A percentile compares a stretch with the other conserved stretches of the same genome.
These are phyloP conservation scores for Sporisorium scitamineum DNA, from an alignment of 1,284 basidiomycete species.

Conservation along the genomic window DNA sequence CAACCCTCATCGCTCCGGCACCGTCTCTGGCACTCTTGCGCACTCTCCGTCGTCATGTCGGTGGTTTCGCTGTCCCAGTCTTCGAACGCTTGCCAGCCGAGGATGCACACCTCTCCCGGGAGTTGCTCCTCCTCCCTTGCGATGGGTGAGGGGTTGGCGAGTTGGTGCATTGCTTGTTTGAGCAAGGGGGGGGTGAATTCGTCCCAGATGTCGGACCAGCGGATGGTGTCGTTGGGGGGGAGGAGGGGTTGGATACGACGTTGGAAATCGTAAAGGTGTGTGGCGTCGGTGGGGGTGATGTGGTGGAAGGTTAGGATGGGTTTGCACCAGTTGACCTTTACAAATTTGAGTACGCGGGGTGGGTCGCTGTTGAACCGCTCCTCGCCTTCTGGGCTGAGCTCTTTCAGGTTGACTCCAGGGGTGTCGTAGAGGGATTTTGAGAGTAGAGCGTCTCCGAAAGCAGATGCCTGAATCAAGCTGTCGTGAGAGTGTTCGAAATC, in stretches of 20 bases:
- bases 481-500: slow-evolving; percentile 39
- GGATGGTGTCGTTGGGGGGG: slow-evolving; percentile 1
- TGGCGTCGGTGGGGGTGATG: slow-evolving; percentile 30
- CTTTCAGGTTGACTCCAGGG: slow-evolving; percentile 4
- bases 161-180: slow-evolving; percentile 4
- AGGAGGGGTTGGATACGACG: slow-evolving; percentile 26
- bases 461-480: slow-evolving; percentile 18
- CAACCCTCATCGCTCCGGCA: slow-evolving; percentile 17
- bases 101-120: slow-evolving; percentile 22
- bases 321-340: slow-evolving; percentile 26
- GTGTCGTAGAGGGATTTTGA: slow-evolving; percentile 44
- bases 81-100: slow-evolving; percentile 36
- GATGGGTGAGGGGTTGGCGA: too few relatives aligned
- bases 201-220: slow-evolving; percentile 39
- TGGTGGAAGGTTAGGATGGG: slow-evolving; percentile 51
- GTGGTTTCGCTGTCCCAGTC: slow-evolving; percentile 37
- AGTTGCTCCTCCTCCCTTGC: not conserved
- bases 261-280: slow-evolving; percentile 39
- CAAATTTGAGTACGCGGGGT: slow-evolving; percentile 29
- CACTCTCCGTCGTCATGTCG: not conserved
- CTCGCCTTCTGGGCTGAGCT: slow-evolving; percentile 17
- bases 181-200: slow-evolving; percentile 36
- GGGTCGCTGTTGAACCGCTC: slow-evolving; percentile 42
- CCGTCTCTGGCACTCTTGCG: slow-evolving; percentile 12
- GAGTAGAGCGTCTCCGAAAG: slow-evolving; percentile 50